Evolutionary conservation across 495 filamentous ascomycete species (phyloP).

Genomic region (Aspergillus bertholletiae): DNA sequence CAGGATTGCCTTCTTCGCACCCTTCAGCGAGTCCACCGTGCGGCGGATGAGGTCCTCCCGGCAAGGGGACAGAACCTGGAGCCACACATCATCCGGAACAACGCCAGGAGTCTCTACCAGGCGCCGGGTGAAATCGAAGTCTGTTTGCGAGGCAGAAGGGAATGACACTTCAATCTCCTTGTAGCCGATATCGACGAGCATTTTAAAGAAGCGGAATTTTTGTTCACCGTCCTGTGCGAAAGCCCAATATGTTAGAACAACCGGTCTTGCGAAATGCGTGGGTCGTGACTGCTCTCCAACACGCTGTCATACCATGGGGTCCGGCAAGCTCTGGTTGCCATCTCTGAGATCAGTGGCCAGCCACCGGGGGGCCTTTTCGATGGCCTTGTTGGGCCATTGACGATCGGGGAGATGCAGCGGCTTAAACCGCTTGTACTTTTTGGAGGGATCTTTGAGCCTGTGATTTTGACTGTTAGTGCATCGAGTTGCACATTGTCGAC

Average conservation of each 20-base stretch:
- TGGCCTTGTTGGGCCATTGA: slow-evolving; percentile 80
- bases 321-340: slow-evolving; percentile 84
- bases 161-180: slow-evolving; percentile 98
- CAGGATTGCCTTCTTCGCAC: slow-evolving; percentile 91
- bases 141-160: slow-evolving; percentile 88
- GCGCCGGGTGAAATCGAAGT: slow-evolving; percentile 91
- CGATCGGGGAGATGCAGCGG: slow-evolving; percentile 80
- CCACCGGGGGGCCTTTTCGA: slow-evolving; percentile 81
- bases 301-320: slow-evolving; percentile 70
- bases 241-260: neutral
- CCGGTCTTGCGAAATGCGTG: neutral
- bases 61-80: slow-evolving; percentile 93
- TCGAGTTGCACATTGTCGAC: slow-evolving; percentile 4
- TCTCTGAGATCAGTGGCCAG: slow-evolving; percentile 81
- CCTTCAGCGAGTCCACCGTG: slow-evolving; percentile 86
- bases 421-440: slow-evolving; percentile 79
- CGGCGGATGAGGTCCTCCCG: slow-evolving; percentile 86
- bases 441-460: slow-evolving; percentile 93
- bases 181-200: slow-evolving; percentile 90
- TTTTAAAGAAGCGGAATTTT: slow-evolving; percentile 93
- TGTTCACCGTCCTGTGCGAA: slow-evolving; percentile 74
- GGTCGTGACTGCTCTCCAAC: neutral
- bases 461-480: neutral
- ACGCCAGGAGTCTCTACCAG: slow-evolving; percentile 83
- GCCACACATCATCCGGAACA: slow-evolving; percentile 89